Evolutionary conservation across 352 stramenopile genomes (phyloP).

Genomic region (Pythium pectinolyticum): DNA sequence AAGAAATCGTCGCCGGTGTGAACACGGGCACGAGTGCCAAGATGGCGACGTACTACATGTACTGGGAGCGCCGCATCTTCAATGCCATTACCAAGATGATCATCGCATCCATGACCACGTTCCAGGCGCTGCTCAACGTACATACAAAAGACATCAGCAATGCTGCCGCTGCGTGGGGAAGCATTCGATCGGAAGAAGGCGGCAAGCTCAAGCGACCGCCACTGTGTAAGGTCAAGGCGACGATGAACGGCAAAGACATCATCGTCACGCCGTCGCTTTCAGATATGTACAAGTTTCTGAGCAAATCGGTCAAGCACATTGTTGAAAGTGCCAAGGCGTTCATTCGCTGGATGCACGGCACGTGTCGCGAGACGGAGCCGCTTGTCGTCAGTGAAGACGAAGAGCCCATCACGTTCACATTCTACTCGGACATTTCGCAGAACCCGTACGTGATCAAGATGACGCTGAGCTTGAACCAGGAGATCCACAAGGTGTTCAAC

Average conservation of each 20-base stretch:
- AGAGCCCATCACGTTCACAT: constrained; percentile 92
- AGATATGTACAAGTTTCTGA: constrained; percentile 96
- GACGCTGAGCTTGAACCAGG: constrained; percentile 91
- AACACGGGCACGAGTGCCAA: constrained; percentile 90
- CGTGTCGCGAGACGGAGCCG: constrained; percentile 89
- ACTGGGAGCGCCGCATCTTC: constrained; percentile 96
- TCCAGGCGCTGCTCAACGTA: constrained; percentile 91
- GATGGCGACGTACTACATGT: constrained; percentile 95
- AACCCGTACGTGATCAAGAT: constrained; percentile 96
- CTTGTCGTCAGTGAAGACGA: constrained; percentile 91
- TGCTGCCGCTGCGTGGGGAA: constrained; percentile 41
- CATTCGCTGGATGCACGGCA: constrained; percentile 95
- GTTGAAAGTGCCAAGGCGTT: constrained; percentile 94
- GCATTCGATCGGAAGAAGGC: constrained; percentile 48
- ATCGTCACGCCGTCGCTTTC: constrained; percentile 92
- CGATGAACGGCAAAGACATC: constrained; percentile 95
- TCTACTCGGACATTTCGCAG: constrained; percentile 95
- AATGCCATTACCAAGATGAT: constrained; percentile 98
- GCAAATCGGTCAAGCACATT: constrained; percentile 93
- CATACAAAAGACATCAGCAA: constrained; percentile 84
- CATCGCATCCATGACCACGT: constrained; percentile 93
- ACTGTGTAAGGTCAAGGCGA: constrained; percentile 93
- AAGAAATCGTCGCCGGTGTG: constrained; percentile 93
- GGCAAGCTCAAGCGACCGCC: constrained; percentile 81
- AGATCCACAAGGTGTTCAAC: constrained; percentile 94